Percentiles rank a stretch among this genome's conserved stretches.
Conservation (phyloP, 306 rosid genomes). For the Fragaria vesca region DNA sequence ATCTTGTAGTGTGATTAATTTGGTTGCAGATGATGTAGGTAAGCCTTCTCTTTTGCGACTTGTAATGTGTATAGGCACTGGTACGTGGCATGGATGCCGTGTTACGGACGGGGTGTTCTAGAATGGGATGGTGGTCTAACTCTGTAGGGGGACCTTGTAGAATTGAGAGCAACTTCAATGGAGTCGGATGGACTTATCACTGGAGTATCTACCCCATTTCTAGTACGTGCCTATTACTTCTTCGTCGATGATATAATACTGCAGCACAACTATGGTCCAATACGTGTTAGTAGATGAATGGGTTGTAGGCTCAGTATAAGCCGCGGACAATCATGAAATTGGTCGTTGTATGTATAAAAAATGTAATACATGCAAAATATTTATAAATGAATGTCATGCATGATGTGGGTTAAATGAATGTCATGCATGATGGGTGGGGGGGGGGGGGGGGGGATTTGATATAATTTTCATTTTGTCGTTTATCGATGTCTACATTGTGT, state of each 20-base stretch:
- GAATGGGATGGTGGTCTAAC: background rate
- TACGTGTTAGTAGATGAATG: background rate
- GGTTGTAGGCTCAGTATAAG: background rate
- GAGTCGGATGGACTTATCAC: background rate
- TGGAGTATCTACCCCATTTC: background rate
- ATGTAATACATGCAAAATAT: background rate
- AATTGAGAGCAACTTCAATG: background rate
- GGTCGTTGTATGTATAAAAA: background rate
- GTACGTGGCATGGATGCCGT: background rate
- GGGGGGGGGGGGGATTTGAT: too few relatives aligned
- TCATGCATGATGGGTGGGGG: too few relatives aligned
- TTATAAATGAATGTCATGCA: too few relatives aligned
- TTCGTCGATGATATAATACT: background rate
- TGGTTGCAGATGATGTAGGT: background rate
- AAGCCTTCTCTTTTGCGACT: background rate
- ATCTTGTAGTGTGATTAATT: background rate
- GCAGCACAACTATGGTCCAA: background rate
- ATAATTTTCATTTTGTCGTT: too few relatives aligned
- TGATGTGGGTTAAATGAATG: too few relatives aligned
- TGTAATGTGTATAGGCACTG: background rate
- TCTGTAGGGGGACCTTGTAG: background rate
- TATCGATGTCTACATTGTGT: too few relatives aligned
- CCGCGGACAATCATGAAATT: background rate
- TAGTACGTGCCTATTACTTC: background rate
- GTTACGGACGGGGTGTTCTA: background rate